Evolutionary conservation across 768 basidiomycete genomes (phyloP).

Genomic region (Kwoniella europaea): DNA sequence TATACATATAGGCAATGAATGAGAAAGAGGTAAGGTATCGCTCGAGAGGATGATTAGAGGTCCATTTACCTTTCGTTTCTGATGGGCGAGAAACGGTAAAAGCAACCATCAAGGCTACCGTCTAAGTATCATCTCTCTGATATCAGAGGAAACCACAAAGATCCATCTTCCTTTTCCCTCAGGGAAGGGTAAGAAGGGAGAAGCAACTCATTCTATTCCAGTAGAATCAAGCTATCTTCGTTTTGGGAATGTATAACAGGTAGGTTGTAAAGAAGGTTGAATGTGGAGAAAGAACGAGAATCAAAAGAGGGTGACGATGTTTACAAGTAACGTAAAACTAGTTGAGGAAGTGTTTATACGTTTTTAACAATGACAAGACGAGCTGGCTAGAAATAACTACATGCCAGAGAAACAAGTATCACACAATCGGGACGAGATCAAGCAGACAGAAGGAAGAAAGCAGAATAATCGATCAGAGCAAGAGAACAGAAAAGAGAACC

Average conservation of each 20-base stretch:
- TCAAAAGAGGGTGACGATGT: neutral
- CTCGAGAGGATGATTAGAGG: neutral
- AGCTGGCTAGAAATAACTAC: constrained; percentile 19
- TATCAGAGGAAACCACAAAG: constrained; percentile 1
- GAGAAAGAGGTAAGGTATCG: neutral
- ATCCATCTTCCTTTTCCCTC: constrained; percentile 5
- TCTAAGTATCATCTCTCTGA: neutral
- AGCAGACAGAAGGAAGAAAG: neutral
- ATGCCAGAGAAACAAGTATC: constrained; percentile 10
- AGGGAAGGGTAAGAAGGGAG: constrained; percentile 1
- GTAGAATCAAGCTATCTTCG: constrained; percentile 7
- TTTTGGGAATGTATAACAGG: neutral
- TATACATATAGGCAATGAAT: neutral
- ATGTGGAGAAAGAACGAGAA: too few species aligned
- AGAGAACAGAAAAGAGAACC: neutral
- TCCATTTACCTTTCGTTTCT: neutral
- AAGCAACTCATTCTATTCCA: constrained; percentile 12
- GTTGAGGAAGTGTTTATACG: neutral
- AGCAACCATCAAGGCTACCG: constrained; percentile 14
- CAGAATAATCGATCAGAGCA: neutral
- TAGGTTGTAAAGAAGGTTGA: neutral
- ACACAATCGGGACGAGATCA: neutral
- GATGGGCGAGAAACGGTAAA: neutral
- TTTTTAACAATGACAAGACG: neutral
- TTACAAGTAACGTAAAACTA: constrained; percentile 10